These are phyloP conservation scores for Vigna nakashimae DNA, from an alignment of 306 rosid genomes.

Conservation along the genomic window DNA sequence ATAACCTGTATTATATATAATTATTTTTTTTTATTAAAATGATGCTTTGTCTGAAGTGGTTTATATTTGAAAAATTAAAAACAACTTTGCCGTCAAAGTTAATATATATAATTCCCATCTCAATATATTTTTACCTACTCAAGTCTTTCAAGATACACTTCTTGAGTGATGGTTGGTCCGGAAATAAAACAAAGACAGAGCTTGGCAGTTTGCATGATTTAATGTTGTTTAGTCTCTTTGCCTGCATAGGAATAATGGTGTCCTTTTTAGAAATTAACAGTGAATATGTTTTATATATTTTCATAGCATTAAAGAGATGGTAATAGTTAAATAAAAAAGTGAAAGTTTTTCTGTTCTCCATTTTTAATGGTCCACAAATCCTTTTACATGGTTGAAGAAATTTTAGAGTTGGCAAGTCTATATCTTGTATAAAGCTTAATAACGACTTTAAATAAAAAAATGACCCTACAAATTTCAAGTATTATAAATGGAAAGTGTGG, in stretches of 20 bases:
- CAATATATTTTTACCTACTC: neutral
- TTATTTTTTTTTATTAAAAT: neutral
- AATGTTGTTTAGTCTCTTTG: neutral
- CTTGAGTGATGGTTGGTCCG: neutral
- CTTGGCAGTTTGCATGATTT: neutral
- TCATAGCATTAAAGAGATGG: neutral
- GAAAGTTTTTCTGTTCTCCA: neutral
- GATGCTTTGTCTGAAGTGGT: neutral
- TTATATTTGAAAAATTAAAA: neutral
- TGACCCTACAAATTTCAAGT: too few relatives aligned
- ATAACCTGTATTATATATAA: neutral
- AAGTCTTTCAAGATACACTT: neutral
- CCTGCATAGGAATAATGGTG: neutral
- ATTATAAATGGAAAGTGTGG: too few relatives aligned
- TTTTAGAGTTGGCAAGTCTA: neutral
- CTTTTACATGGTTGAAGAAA: neutral
- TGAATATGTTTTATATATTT: neutral
- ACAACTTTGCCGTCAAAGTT: neutral
- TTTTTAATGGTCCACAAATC: neutral
- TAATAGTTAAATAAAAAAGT: neutral
- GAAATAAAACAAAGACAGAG: neutral
- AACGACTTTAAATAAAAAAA: neutral
- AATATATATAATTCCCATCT: neutral
- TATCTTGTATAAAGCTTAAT: neutral
- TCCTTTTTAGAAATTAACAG: neutral